Evolutionary conservation across 2,329 filamentous ascomycete species (phyloP).

Genomic region (Arthrobotrys megalospora): DNA sequence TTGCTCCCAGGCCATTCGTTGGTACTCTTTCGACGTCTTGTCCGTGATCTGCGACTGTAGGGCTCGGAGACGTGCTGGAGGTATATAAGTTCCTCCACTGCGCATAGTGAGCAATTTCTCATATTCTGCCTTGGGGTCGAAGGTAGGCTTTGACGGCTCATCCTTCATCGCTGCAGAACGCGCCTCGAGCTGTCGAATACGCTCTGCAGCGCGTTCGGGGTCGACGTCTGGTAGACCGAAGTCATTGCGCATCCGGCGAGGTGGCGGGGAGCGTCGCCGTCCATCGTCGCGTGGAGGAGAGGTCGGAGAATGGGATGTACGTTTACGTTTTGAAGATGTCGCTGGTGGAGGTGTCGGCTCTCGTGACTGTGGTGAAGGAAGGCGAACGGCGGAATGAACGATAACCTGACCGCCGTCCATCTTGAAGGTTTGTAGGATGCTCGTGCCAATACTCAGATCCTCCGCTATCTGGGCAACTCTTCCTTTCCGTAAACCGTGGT

Average conservation of each 20-base stretch:
- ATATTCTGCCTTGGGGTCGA: slow-evolving; percentile 90
- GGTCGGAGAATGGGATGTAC: slow-evolving; percentile 73
- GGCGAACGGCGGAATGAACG: slow-evolving; percentile 73
- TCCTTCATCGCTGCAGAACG: slow-evolving; percentile 71
- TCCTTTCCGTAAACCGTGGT: slow-evolving; percentile 1
- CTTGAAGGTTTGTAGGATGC: neutral
- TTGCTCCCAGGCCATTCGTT: slow-evolving; percentile 99
- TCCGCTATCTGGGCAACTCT: neutral
- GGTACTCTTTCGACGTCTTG: slow-evolving; percentile 95
- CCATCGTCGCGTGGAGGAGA: slow-evolving; percentile 69
- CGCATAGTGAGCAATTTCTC: slow-evolving; percentile 92
- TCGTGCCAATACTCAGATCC: slow-evolving; percentile 3
- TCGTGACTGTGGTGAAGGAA: slow-evolving; percentile 73
- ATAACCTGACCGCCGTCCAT: slow-evolving; percentile 68
- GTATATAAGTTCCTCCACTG: slow-evolving; percentile 96
- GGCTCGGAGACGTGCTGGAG: slow-evolving; percentile 88
- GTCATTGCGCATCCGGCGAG: slow-evolving; percentile 65
- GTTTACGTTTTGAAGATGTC: slow-evolving; percentile 72
- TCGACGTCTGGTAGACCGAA: slow-evolving; percentile 70
- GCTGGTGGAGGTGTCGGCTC: slow-evolving; percentile 70
- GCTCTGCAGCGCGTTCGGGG: slow-evolving; percentile 70
- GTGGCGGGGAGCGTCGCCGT: slow-evolving; percentile 70
- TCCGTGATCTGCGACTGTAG: slow-evolving; percentile 97
- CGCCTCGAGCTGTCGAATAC: slow-evolving; percentile 71
- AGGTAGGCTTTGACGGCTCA: slow-evolving; percentile 87